Base-by-base conservation (phyloP, 73 alveolate genomes). In the Paramecium caudatum region DNA sequence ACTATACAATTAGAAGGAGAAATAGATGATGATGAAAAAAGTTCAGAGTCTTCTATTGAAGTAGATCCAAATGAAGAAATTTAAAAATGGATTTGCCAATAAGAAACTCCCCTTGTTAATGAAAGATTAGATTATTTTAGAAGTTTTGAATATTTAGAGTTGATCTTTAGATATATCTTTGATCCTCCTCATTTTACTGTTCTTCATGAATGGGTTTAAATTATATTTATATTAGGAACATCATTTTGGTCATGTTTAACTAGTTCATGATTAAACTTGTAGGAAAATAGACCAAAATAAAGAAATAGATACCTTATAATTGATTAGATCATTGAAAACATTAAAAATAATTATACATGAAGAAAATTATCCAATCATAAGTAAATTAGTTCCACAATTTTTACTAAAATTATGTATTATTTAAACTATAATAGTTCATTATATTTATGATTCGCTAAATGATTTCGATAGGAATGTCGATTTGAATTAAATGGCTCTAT, bases 51-150 rank as follows among this genome's bases (percentile, higher is more conserved):
- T 23, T 55, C 80, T 55, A 55, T 55, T 19, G 80, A 55, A 55
- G 30, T 55, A 27, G 88, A 74, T 37, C 55, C 43, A 37, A 39
- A 45, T 45, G 88, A 74, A 23, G 62, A 74, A 74, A 41, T 74
- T 9, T 5, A 74, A 74, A 39, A 39, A 21, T 45, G 62, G 68
- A 74, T 74, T 4, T 19, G 43, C 27, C 19, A 23, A 41, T 63
- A 74, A 16, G n/a, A 43, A 1, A 23, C 39, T 3, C 43, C 55
- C 2, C n/a, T 36, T 21, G 47, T 43, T 1, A 21, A 74, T 37
- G 88, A 74, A 19, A 15, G 32, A 41, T 19, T 41, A 7, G 68
- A 74, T 13, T 41, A 41, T 21, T 74, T 74, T 74, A 36, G 69
- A 15, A 41, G 39, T 15, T 45, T 37, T 3, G 88, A 74, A 21